A percentile compares a stretch with the other conserved stretches of the same genome.
These are phyloP conservation scores for Zelonia costaricensis DNA, from an alignment of 208 protist genomes.

Conservation along the genomic window DNA sequence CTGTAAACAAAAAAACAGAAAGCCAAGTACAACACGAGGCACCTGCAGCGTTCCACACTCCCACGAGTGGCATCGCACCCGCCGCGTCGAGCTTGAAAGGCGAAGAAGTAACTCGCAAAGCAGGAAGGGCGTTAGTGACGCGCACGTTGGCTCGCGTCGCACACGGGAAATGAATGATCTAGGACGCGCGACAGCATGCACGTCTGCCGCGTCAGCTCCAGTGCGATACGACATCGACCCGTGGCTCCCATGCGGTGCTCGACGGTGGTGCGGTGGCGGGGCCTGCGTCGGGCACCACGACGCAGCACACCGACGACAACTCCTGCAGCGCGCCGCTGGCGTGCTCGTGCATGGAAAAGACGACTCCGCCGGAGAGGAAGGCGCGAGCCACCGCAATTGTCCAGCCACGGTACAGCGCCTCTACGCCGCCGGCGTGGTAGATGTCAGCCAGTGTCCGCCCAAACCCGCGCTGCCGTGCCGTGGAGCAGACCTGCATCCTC, in stretches of 20 bases:
- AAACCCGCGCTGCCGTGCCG: constrained; percentile 23
- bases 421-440: constrained; percentile 51
- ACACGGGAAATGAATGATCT: too few species aligned
- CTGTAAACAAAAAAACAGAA: too few species aligned
- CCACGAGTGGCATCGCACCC: too few species aligned
- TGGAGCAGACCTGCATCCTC: constrained; percentile 69
- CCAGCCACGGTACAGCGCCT: constrained; percentile 70
- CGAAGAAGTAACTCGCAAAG: too few species aligned
- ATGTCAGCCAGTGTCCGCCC: constrained; percentile 21
- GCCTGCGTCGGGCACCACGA: background rate
- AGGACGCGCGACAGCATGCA: too few species aligned
- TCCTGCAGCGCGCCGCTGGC: background rate
- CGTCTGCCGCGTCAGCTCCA: background rate
- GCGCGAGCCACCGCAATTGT: constrained; percentile 54
- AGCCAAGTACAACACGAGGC: too few species aligned
- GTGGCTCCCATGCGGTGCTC: background rate
- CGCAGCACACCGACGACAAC: background rate
- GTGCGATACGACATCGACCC: background rate
- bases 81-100: too few species aligned
- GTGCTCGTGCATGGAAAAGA: constrained; percentile 56
- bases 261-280: background rate
- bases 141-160: background rate
- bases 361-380: constrained; percentile 55
- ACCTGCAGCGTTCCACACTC: too few species aligned
- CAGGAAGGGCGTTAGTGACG: too few species aligned